Evolutionary conservation across 2,329 filamentous ascomycete species (phyloP).

Genomic region (Aspergillus ibericus): DNA sequence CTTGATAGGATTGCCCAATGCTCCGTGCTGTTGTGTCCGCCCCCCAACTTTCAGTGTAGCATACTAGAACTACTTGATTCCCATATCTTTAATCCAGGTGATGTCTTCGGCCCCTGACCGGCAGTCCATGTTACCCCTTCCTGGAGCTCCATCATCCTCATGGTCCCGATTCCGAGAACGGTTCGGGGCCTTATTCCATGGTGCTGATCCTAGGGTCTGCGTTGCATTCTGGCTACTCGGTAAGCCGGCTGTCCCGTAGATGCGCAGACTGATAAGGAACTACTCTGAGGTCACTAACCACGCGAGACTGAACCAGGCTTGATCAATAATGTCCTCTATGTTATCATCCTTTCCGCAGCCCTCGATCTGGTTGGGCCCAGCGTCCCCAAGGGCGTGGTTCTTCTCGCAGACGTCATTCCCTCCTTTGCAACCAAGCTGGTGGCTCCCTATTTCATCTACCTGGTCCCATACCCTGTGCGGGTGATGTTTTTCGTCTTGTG

Average conservation of each 20-base stretch:
- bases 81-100: slow-evolving; percentile 7
- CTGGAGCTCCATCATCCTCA: slow-evolving; percentile 61
- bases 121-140: slow-evolving; percentile 51
- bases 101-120: slow-evolving; percentile 28
- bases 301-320: slow-evolving; percentile 57
- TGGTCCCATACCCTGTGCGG: slow-evolving; percentile 74
- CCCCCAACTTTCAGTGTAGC: slow-evolving; percentile 1
- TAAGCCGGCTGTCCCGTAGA: slow-evolving; percentile 43
- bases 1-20: neutral
- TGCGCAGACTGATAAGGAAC: neutral
- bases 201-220: slow-evolving; percentile 69
- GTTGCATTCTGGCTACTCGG: slow-evolving; percentile 93
- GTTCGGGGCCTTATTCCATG: slow-evolving; percentile 62
- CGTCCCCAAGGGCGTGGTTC: slow-evolving; percentile 86
- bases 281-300: neutral
- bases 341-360: slow-evolving; percentile 91
- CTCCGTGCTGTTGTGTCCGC: neutral
- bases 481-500: slow-evolving; percentile 72
- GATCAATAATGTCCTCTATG: slow-evolving; percentile 97
- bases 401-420: slow-evolving; percentile 88
- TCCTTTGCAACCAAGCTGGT: slow-evolving; percentile 85
- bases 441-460: slow-evolving; percentile 91
- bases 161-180: slow-evolving; percentile 73
- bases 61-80: neutral
- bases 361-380: slow-evolving; percentile 87